Evolutionary conservation across 192 early-diverging fungal genomes (phyloP), one percentile per base, ranked within the genome.

Genomic region (Coemansia sp.): DNA sequence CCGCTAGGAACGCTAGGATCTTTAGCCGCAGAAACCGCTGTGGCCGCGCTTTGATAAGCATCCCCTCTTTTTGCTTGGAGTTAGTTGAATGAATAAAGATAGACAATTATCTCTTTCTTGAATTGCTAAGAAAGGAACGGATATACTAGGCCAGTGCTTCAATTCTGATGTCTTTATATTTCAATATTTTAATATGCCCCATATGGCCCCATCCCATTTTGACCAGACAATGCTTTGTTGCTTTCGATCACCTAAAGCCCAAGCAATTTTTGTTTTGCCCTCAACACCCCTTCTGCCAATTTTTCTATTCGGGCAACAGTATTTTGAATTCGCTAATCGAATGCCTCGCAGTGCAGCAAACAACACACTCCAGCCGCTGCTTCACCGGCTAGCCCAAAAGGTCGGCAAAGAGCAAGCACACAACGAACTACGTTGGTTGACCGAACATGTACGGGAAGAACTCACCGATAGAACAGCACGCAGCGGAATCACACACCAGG

Each of bases 271-370:
- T 47, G 20, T 23, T 10, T 23, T 23, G 20, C 44, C 1, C 23
- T 23, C n/a, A n/a, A n/a, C n/a, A n/a, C n/a, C n/a, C n/a, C n/a
- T n/a, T n/a, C n/a, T n/a, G n/a, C n/a, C n/a, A n/a, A n/a, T n/a
- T n/a, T n/a, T n/a, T n/a, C n/a, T n/a, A n/a, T n/a, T n/a, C n/a
- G n/a, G n/a, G n/a, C n/a, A n/a, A n/a, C n/a, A n/a, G n/a, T n/a
- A n/a, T n/a, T n/a, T n/a, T n/a, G n/a, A n/a, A n/a, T n/a, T n/a
- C n/a, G n/a, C n/a, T n/a, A 40, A 34, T 20, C 17, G 6, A 27
- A 79, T 79, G 76, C 71, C 70, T 15, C 71, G 76, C 36, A 66
- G 67, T n/a, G 53, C 54, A 6, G 25, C 52, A 27, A 79, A 79
- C 64, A 73, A 74, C 67, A 74, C 71, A 8, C 38, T 79, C 13